Percentiles rank a stretch among this genome's conserved stretches.
Evolutionary conservation across 108 stramenopile genomes (phyloP).

Genomic region (Seminavis robusta): DNA sequence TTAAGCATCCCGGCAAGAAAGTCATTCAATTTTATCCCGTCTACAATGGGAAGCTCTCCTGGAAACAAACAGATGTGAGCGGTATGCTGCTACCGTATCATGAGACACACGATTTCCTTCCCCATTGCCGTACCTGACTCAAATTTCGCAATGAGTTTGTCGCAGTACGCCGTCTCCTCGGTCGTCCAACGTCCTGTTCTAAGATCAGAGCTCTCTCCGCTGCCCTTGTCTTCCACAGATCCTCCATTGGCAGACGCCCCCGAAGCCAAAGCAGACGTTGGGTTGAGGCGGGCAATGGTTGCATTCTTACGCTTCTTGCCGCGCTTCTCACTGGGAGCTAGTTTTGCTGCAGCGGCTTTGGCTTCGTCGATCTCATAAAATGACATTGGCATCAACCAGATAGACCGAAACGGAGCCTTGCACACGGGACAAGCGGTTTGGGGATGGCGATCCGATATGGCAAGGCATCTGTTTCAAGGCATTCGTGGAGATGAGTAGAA

Average conservation of each 20-base stretch:
- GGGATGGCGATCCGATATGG: constrained; percentile 11
- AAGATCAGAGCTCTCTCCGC: constrained; percentile 30
- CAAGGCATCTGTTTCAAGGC: too few relatives aligned
- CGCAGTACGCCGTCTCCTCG: constrained; percentile 77
- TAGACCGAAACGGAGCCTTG: constrained; percentile 3
- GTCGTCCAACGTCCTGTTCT: constrained; percentile 82
- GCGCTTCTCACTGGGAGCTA: constrained; percentile 34
- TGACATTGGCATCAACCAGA: constrained; percentile 41
- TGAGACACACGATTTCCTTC: too few relatives aligned
- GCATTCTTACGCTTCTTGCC: constrained; percentile 57
- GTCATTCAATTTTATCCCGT: constrained; percentile 80
- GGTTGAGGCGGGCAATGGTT: constrained; percentile 49
- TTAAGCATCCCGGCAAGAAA: constrained; percentile 79
- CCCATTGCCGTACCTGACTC: too few relatives aligned
- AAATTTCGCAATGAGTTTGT: constrained; percentile 75
- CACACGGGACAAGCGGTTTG: constrained; percentile 32
- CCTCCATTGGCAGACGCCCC: too few relatives aligned
- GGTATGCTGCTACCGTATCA: too few relatives aligned
- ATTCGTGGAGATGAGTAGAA: constrained; percentile 26
- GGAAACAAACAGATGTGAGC: not conserved
- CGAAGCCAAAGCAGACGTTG: constrained; percentile 6
- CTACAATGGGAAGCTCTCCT: constrained; percentile 65
- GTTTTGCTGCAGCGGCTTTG: constrained; percentile 36
- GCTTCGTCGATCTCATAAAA: constrained; percentile 55
- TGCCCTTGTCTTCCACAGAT: constrained; percentile 15